Evolutionary conservation across 441 rosid species (phyloP).

Genomic region (Euphorbia schlechtendalii): DNA sequence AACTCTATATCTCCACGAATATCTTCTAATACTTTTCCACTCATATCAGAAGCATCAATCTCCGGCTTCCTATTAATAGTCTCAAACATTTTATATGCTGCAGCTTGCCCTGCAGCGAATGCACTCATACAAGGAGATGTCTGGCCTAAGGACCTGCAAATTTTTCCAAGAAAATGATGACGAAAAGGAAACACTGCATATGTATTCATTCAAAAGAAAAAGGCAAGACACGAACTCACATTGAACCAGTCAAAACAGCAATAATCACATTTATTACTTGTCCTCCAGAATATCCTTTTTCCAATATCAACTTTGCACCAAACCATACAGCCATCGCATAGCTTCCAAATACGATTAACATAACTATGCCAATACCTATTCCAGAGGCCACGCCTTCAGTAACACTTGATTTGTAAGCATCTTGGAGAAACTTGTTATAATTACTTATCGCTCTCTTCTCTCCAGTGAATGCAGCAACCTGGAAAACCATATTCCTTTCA

Average conservation of each 20-base stretch:
- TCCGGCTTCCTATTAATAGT: constrained; percentile 65
- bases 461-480: constrained; percentile 87
- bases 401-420: constrained; percentile 57
- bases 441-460: constrained; percentile 55
- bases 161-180: background rate
- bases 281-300: constrained; percentile 69
- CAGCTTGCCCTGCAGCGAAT: constrained; percentile 82
- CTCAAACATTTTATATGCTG: constrained; percentile 80
- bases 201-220: background rate
- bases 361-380: constrained; percentile 48
- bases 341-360: constrained; percentile 38
- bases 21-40: constrained; percentile 43
- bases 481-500: constrained; percentile 11
- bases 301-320: constrained; percentile 65
- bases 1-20: constrained; percentile 61
- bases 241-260: constrained; percentile 70
- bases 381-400: constrained; percentile 67
- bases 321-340: constrained; percentile 71
- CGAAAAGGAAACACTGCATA: background rate
- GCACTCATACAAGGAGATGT: constrained; percentile 69
- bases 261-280: constrained; percentile 58
- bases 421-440: constrained; percentile 50
- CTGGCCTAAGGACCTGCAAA: constrained; percentile 66
- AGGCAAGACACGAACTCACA: constrained; percentile 32
- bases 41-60: constrained; percentile 56